Percentiles rank a stretch among this genome's conserved stretches.
Conservation (phyloP, 1,284 basidiomycete genomes). For the Trametes sp. region DNA sequence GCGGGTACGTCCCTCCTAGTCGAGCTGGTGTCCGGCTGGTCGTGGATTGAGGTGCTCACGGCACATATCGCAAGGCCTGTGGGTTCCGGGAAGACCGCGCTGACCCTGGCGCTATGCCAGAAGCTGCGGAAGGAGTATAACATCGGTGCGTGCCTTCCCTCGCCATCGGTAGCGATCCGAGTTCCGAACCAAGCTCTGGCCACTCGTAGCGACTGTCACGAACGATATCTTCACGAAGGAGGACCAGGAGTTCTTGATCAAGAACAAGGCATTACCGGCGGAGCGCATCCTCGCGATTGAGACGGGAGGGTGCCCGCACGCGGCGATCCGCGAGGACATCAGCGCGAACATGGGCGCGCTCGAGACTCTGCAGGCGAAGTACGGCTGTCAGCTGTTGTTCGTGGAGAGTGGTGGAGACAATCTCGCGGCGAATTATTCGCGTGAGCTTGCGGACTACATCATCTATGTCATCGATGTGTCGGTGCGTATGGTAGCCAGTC, state of each 20-base stretch:
- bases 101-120: conserved; percentile 93
- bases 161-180: background rate
- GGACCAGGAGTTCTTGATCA: conserved; percentile 97
- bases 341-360: conserved; percentile 96
- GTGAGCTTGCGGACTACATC: conserved; percentile 97
- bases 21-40: background rate
- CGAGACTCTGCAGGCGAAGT: conserved; percentile 94
- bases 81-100: conserved; percentile 96
- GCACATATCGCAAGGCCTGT: conserved; percentile 72
- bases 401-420: conserved; percentile 98
- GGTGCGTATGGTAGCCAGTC: conserved; percentile 45
- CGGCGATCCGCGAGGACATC: conserved; percentile 97
- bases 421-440: conserved; percentile 93
- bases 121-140: conserved; percentile 86
- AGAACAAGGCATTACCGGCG: conserved; percentile 86
- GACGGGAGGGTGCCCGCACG: conserved; percentile 95
- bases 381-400: conserved; percentile 84
- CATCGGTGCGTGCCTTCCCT: conserved; percentile 66
- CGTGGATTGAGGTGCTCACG: background rate
- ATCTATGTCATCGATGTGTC: conserved; percentile 92
- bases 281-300: conserved; percentile 95
- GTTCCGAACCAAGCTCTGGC: background rate
- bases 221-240: conserved; percentile 98
- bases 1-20: conserved; percentile 67
- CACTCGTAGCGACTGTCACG: conserved; percentile 81